Conservation (phyloP, 768 basidiomycete genomes). For the Xerocomus brunneocitrinus region DNA sequence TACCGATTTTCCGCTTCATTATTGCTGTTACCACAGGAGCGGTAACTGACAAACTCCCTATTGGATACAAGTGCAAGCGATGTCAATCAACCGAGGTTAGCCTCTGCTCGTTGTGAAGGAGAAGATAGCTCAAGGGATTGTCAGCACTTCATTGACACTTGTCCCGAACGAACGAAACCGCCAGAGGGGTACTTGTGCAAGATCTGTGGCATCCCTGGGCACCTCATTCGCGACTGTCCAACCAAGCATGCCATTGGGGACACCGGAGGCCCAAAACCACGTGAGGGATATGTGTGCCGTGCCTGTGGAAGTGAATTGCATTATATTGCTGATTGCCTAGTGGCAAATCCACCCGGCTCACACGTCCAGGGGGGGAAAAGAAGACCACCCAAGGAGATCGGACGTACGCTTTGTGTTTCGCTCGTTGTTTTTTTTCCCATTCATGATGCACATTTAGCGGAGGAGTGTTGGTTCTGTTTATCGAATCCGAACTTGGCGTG, state of each 20-base stretch:
- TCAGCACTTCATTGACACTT: constrained; percentile 74
- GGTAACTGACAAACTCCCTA: constrained; percentile 50
- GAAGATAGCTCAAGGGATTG: constrained; percentile 1
- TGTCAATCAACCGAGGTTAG: constrained; percentile 73
- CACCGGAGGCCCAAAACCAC: constrained; percentile 79
- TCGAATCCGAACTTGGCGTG: constrained; percentile 90
- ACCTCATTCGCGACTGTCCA: constrained; percentile 88
- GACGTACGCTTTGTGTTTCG: constrained; percentile 50
- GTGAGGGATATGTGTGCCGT: constrained; percentile 82
- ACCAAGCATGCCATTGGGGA: constrained; percentile 72
- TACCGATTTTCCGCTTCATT: not conserved
- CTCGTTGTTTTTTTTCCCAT: not conserved
- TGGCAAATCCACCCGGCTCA: constrained; percentile 49
- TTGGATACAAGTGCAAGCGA: constrained; percentile 71
- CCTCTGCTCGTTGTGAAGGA: not conserved
- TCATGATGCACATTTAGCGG: constrained; percentile 45
- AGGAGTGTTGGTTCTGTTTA: constrained; percentile 98
- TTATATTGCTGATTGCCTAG: constrained; percentile 82
- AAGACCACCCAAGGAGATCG: constrained; percentile 71
- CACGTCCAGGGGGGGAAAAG: constrained; percentile 33
- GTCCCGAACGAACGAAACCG: constrained; percentile 70
- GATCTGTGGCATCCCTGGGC: constrained; percentile 80
- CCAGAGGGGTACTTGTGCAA: constrained; percentile 86
- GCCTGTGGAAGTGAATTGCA: constrained; percentile 87
- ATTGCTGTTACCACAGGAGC: constrained; percentile 7